These are phyloP conservation scores for Diaporthe ampelina DNA, from an alignment of 2,329 filamentous ascomycete species.

Conservation along the genomic window DNA sequence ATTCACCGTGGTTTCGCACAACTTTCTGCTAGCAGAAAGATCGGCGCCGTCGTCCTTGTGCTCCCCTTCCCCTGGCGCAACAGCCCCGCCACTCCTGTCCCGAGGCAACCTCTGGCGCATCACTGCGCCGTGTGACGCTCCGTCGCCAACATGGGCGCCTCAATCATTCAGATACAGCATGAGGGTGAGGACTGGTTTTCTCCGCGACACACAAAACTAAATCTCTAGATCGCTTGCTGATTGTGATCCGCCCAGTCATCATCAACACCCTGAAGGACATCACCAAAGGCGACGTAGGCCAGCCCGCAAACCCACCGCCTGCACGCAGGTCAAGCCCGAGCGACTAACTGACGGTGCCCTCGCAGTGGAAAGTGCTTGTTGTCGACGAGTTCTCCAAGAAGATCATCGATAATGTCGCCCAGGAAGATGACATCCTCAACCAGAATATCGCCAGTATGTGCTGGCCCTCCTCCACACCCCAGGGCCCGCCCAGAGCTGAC, in stretches of 20 bases:
- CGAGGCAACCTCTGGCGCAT: slow-evolving; percentile 30
- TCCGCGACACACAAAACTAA: neutral
- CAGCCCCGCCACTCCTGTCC: slow-evolving; percentile 19
- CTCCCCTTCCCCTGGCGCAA: slow-evolving; percentile 13
- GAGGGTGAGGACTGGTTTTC: slow-evolving; percentile 67
- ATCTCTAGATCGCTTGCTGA: slow-evolving; percentile 20
- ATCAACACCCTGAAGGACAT: slow-evolving; percentile 81
- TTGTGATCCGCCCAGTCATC: slow-evolving; percentile 67
- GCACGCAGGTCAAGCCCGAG: neutral
- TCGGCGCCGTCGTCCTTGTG: slow-evolving; percentile 10
- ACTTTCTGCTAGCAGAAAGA: slow-evolving; percentile 4
- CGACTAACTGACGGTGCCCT: slow-evolving; percentile 16
- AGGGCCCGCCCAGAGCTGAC: slow-evolving; percentile 40
- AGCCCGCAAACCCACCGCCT: slow-evolving; percentile 14
- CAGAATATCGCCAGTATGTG: slow-evolving; percentile 91
- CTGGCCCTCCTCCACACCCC: slow-evolving; percentile 29
- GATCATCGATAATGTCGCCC: slow-evolving; percentile 90
- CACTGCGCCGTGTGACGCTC: slow-evolving; percentile 41
- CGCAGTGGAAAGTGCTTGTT: slow-evolving; percentile 95
- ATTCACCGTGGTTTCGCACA: neutral
- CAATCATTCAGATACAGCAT: slow-evolving; percentile 87
- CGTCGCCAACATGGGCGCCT: slow-evolving; percentile 80
- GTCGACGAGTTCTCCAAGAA: slow-evolving; percentile 87
- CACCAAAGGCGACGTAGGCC: slow-evolving; percentile 82
- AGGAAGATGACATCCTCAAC: slow-evolving; percentile 97